Conservation (phyloP, 805 yeast species). For the Sungouiella thailandica region DNA sequence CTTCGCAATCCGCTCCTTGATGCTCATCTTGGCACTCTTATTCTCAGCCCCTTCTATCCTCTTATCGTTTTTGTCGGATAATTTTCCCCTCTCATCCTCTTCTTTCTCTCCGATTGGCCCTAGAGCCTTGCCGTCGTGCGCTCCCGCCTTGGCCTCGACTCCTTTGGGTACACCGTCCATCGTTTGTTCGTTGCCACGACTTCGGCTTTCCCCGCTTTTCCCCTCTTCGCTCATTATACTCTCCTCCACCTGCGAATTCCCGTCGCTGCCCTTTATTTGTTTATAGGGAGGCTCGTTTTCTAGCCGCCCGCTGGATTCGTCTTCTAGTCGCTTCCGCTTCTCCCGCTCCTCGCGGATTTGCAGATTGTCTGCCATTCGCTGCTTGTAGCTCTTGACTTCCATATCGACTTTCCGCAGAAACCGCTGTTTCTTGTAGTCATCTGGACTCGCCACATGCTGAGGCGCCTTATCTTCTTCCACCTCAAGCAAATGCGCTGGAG, state of each 20-base stretch:
- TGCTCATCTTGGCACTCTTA: too few species aligned
- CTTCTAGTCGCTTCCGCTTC: constrained; percentile 1
- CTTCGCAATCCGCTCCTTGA: too few species aligned
- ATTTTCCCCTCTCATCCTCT: too few species aligned
- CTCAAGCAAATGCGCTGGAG: constrained; percentile 24
- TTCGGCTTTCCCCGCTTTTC: neutral
- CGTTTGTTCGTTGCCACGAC: neutral
- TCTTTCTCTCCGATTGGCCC: too few species aligned
- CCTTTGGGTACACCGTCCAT: neutral
- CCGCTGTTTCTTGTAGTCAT: constrained; percentile 43
- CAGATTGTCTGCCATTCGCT: constrained; percentile 9
- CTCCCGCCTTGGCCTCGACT: too few species aligned
- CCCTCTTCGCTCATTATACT: neutral
- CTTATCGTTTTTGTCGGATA: too few species aligned
- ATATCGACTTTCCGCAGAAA: constrained; percentile 21
- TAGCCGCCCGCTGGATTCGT: neutral
- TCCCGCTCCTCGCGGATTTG: neutral
- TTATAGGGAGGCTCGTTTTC: too few species aligned
- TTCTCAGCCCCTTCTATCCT: too few species aligned
- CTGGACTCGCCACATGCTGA: constrained; percentile 14
- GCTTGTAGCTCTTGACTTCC: constrained; percentile 10
- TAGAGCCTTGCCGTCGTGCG: too few species aligned
- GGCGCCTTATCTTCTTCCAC: constrained; percentile 17
- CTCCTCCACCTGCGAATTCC: too few species aligned
- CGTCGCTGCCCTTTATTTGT: too few species aligned